phyloP scores from a whole-genome alignment of 2,329 filamentous ascomycete species.

The Aotearoamyces nothofagi region DNA sequence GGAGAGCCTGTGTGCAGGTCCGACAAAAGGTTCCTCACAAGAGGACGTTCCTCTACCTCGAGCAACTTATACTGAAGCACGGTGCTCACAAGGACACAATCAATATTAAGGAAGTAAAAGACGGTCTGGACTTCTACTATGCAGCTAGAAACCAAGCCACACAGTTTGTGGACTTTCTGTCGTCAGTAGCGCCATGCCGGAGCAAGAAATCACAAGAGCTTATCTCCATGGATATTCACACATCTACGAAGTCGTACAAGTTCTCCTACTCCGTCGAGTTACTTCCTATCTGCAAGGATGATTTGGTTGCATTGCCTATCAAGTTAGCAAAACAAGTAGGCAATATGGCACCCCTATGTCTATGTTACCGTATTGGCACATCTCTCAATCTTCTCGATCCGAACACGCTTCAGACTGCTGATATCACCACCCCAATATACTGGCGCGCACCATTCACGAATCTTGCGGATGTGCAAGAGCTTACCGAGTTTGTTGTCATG shows the following conservation, averaged over 20 bases:
- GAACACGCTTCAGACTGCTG: slow-evolving; percentile 77
- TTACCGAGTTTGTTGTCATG: slow-evolving; percentile 88
- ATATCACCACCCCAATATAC: slow-evolving; percentile 69
- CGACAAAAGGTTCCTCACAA: slow-evolving; percentile 96
- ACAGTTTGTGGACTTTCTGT: slow-evolving; percentile 81
- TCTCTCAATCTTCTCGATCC: slow-evolving; percentile 83
- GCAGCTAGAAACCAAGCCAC: slow-evolving; percentile 79
- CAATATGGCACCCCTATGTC: slow-evolving; percentile 72
- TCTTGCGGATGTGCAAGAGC: slow-evolving; percentile 67
- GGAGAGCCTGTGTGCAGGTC: slow-evolving; percentile 86
- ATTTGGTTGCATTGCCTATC: slow-evolving; percentile 84
- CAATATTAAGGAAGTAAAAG: slow-evolving; percentile 95
- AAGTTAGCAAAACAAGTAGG: slow-evolving; percentile 76
- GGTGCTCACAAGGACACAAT: slow-evolving; percentile 82
- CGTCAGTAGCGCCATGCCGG: slow-evolving; percentile 64
- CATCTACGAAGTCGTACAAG: slow-evolving; percentile 82
- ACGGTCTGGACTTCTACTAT: slow-evolving; percentile 95
- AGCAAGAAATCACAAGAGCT: slow-evolving; percentile 81
- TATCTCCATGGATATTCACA: slow-evolving; percentile 88
- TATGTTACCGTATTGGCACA: slow-evolving; percentile 83
- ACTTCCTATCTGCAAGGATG: slow-evolving; percentile 93
- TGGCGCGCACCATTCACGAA: slow-evolving; percentile 81
- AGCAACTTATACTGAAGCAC: slow-evolving; percentile 93
- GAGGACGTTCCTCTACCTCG: slow-evolving; percentile 67
- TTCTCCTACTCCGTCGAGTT: slow-evolving; percentile 83